Evolutionary conservation across 345 rosid genomes (phyloP), one percentile per base, ranked within the genome.

Genomic region (Geranium rotundifolium): DNA sequence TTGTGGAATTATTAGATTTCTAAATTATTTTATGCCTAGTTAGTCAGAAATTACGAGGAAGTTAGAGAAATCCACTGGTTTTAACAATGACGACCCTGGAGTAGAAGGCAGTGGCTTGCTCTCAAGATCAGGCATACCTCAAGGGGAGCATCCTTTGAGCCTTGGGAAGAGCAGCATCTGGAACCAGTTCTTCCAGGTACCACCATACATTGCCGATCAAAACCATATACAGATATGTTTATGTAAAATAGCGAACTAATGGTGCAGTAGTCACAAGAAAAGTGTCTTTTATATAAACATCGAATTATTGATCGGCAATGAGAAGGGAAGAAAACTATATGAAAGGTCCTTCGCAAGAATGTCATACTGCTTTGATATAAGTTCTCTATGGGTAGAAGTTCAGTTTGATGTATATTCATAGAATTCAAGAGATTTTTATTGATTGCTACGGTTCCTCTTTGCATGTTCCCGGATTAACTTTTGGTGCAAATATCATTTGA

Each of bases 121-220:
- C 27, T 84, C 87, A 56, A 85, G 95, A 77, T 85, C 86, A 29
- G 84, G 87, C 63, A 83, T 85, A 63, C 72, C 85, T 77, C 90
- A 78, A 59, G 98, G 84, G 59, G 98, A 92, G 71, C 98, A 92
- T 84, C 98, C 98, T 67, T 74, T 92, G 80, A 92, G 93, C 76
- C 95, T 87, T 62, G 96, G 93, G 75, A 82, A 85, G 72, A 84
- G 76, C 63, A 92, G 98, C 80, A 69, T 92, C 69, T 92, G 98
- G 98, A 87, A 89, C 80, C 77, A 84, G 50, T 92, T 87, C 80
- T 89, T 92, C 77, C 88, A 92, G 98, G 98, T 92, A 79, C 56
- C 64, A 62, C 59, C 60, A 57, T 58, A 57, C 41, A 34, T 34
- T 34, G 41, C 41, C 41, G 10, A 34, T 34, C 41, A 34, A 34